Evolutionary conservation across 2,329 filamentous ascomycete species (phyloP), one percentile per base, ranked within the genome.

Genomic region (Talaromyces sp.): DNA sequence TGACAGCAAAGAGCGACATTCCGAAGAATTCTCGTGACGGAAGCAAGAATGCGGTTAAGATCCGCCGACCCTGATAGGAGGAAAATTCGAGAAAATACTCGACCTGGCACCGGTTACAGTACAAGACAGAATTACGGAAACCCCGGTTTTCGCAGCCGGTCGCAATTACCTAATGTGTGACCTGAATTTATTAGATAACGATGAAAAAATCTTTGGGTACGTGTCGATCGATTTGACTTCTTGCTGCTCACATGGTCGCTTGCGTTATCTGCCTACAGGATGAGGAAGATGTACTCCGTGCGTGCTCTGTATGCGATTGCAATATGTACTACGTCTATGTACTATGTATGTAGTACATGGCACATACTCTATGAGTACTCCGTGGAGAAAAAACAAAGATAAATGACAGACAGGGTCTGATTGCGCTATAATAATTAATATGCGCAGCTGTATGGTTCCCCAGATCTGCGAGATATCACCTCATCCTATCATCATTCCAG

Each of bases 401-500:
- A 27, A 49, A 31, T 16, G 49, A 14, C 49, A 52, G 49, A 14
- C 49, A 52, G 49, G 24, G 49, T 31, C 14, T 52, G 8, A 27
- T 27, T 49, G 43, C 43, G 43, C 43, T 37, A 37, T 41, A 41
- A 11, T 52, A 50, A 31, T 31, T 50, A 52, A 52, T 11, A 52
- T 33, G 49, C 49, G 49, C 24, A 31, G 27, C 49, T 45, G 49
- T 39, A 61, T 35, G 37, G 52, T 63, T 63, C 60, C 64, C 64
- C 64, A 66, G 60, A 64, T 61, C 39, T 52, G 19, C 62, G 27
- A 43, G 49, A 57, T 35, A 66, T 66, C 64, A 66, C 64, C 64
- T 66, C 64, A 66, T 64, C 60, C 35, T 52, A 66, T 63, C 64
- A 64, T 66, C 60, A 66, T 66, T 37, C 49, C 4, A 19, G 39